A percentile compares a stretch with the other conserved stretches of the same genome.
Evolutionary conservation across 768 basidiomycete genomes (phyloP).

Genomic region (Termitomyces sp.): DNA sequence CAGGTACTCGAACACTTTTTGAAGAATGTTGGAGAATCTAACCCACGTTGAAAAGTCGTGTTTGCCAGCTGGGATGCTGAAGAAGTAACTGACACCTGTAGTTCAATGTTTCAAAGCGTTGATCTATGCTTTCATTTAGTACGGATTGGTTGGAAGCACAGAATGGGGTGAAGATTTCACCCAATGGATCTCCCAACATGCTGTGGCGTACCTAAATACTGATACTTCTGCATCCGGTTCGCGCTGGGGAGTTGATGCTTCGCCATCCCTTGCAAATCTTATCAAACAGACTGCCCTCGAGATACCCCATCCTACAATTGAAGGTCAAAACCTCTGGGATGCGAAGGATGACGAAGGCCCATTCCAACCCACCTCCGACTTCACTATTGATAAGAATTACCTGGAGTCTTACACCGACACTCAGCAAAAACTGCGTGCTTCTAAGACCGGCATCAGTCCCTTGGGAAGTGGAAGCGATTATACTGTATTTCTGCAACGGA

Average conservation of each 20-base stretch:
- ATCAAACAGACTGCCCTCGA: constrained; percentile 62
- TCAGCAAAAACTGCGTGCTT: constrained; percentile 24
- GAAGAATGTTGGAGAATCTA: not conserved
- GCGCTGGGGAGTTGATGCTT: constrained; percentile 50
- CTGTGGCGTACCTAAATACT: constrained; percentile 84
- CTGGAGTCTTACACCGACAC: constrained; percentile 32
- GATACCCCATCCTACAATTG: constrained; percentile 66
- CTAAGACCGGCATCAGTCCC: constrained; percentile 42
- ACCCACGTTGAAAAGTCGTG: constrained; percentile 32
- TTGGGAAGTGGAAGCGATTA: constrained; percentile 90
- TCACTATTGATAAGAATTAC: constrained; percentile 36
- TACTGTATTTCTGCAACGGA: constrained; percentile 84
- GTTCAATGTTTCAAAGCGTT: not conserved
- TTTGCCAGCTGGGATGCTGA: constrained; percentile 77
- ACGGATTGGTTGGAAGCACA: constrained; percentile 77
- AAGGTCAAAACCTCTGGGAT: constrained; percentile 72
- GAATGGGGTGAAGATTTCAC: constrained; percentile 95
- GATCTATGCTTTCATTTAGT: constrained; percentile 21
- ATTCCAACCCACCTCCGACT: constrained; percentile 24
- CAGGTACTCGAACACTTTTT: constrained; percentile 22
- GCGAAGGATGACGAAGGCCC: constrained; percentile 59
- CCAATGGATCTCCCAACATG: constrained; percentile 72
- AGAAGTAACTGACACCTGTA: constrained; percentile 39
- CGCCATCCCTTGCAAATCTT: constrained; percentile 80
- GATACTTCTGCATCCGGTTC: constrained; percentile 65